phyloP scores from a whole-genome alignment of 352 stramenopile genomes.

The Globisporangium alternatum region DNA sequence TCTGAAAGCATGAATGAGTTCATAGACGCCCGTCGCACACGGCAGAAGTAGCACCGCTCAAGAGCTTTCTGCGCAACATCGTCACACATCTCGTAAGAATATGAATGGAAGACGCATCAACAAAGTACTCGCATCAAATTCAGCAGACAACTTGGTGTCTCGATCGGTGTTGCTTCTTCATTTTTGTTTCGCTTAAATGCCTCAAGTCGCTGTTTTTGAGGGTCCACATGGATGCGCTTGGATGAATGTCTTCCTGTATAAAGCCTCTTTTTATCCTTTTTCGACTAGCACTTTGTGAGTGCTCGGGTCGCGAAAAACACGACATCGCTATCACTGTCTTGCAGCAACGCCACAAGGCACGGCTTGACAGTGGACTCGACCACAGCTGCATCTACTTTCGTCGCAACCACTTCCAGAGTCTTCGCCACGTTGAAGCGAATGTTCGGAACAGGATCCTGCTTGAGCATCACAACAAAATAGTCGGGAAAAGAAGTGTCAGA shows the following conservation, averaged over 20 bases:
- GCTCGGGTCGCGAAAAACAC: conserved; percentile 91
- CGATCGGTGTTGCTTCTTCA: conserved; percentile 4
- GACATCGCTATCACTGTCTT: conserved; percentile 93
- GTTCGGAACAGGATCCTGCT: conserved; percentile 94
- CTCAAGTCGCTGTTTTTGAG: background rate
- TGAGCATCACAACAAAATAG: conserved; percentile 12
- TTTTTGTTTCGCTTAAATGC: conserved; percentile 8
- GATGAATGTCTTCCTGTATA: conserved; percentile 12
- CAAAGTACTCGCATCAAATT: conserved; percentile 4
- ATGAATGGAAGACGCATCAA: background rate
- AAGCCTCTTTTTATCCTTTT: conserved; percentile 4
- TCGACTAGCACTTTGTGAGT: conserved; percentile 53
- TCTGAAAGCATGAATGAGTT: conserved; percentile 34
- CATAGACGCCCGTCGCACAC: conserved; percentile 9
- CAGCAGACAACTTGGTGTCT: background rate
- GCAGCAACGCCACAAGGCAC: conserved; percentile 81
- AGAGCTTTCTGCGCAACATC: background rate
- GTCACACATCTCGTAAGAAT: background rate
- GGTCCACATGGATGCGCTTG: conserved; percentile 9
- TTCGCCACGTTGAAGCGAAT: conserved; percentile 99
- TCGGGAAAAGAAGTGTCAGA: conserved; percentile 24
- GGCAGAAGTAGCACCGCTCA: background rate
- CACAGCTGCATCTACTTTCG: conserved; percentile 59
- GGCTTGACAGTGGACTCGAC: conserved; percentile 78
- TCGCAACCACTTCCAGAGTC: conserved; percentile 86